phyloP scores from a whole-genome alignment of 345 rosid species.

The Eucalyptus regnans region DNA sequence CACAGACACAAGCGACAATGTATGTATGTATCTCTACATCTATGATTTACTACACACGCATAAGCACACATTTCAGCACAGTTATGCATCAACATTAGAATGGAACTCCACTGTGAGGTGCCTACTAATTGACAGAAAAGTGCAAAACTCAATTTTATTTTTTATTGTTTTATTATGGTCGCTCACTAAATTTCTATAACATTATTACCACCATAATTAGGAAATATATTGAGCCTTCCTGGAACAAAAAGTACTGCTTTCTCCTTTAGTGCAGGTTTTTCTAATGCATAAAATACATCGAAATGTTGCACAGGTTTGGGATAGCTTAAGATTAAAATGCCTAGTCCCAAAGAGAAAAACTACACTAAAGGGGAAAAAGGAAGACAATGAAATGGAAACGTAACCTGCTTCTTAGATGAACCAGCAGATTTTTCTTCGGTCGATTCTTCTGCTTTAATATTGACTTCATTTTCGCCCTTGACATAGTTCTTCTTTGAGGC shows the following conservation, averaged over 20 bases:
- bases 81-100: neutral
- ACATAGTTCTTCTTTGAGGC: conserved; percentile 21
- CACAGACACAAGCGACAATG: neutral
- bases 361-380: neutral
- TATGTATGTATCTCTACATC: neutral
- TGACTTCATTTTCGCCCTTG: conserved; percentile 11
- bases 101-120: neutral
- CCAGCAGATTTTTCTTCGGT: conserved; percentile 22
- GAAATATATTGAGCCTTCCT: neutral
- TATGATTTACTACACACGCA: neutral
- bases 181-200: neutral
- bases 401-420: conserved; percentile 55
- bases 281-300: neutral
- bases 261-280: neutral
- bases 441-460: conserved; percentile 20
- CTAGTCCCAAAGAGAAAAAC: neutral
- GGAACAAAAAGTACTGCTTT: neutral
- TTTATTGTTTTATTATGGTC: neutral
- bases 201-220: neutral
- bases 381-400: neutral
- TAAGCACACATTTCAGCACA: neutral
- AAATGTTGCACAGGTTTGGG: neutral
- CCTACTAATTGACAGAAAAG: neutral
- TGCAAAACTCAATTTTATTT: neutral
- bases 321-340: neutral